Conservation (phyloP, 2,329 filamentous ascomycete species). For the Cadophora malorum region DNA sequence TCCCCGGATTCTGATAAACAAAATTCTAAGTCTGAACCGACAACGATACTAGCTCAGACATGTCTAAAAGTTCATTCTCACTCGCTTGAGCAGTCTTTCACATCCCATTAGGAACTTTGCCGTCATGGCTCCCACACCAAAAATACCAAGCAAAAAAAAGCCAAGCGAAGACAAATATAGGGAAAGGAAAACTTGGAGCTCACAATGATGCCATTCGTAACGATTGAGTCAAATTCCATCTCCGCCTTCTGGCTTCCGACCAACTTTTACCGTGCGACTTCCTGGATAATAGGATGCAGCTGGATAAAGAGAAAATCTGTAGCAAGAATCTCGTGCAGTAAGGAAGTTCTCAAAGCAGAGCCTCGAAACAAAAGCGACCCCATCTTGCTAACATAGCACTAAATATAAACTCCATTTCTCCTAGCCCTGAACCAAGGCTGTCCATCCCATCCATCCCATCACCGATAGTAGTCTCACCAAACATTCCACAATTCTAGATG, state of each 20-base stretch:
- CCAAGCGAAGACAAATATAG: neutral
- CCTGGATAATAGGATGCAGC: neutral
- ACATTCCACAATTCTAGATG: neutral
- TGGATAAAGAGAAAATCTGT: neutral
- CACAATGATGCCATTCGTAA: conserved; percentile 52
- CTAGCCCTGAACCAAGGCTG: neutral
- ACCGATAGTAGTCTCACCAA: neutral
- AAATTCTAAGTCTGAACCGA: neutral
- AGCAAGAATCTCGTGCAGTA: neutral
- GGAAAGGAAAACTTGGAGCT: conserved; percentile 14
- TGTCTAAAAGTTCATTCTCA: neutral
- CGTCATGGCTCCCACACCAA: neutral
- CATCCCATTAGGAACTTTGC: neutral
- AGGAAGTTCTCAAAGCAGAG: conserved; percentile 1
- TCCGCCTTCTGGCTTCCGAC: neutral
- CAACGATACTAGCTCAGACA: neutral
- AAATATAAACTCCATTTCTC: neutral
- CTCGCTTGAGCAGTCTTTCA: neutral
- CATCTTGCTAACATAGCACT: neutral
- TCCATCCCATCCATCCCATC: neutral
- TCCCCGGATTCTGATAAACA: neutral
- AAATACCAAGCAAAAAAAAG: neutral
- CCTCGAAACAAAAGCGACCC: neutral
- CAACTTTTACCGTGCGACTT: neutral
- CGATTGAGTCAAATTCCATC: conserved; percentile 49